Base-by-base conservation (phyloP, 2,329 filamentous ascomycete genomes). In the Capronia coronata region DNA sequence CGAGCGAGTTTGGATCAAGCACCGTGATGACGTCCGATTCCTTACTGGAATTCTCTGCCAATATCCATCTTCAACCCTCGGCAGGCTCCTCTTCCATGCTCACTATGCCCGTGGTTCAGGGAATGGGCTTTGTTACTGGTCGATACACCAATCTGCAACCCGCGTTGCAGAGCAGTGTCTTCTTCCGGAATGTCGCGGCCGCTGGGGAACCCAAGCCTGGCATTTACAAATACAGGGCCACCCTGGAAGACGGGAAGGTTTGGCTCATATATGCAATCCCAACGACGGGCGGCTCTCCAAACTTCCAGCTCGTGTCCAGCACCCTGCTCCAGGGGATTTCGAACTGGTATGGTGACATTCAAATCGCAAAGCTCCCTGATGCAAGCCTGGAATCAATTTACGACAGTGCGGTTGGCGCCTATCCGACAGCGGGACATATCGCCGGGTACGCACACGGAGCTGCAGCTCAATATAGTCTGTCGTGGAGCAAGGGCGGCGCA, bases 121-220 rank as follows among this genome's bases (percentile, higher is more conserved):
- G 93, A 9, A 93, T 94, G 81, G 84, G 80, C 0, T 94, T 89
- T 60, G 74, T 95, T 14, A 96, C 90, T 3, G 90, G 76, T 0
- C 67, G 85, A 14, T 97, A 90, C 67, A 75, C 74, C 46, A 80
- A 81, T 23, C 75, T 80, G 0, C 82, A 80, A 6, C 91, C 91
- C 0, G 63, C 83, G 2, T 75, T 97, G 37, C 82, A 90, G 59
- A 84, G 83, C 18, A 82, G 80, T 1, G 77, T 93, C 1, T 84
- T 83, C 52, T 94, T 91, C 71, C 75, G 76, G 49, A 80, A 76
- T 14, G 72, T 96, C 41, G 70, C 70, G 3, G 69, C 69, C 30
- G 71, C 70, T n/a, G 69, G 70, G 3, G 67, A 73, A 1, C 77
- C 79, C 21, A 82, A 83, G 57, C 68, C 74, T 1, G 78, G 81